A percentile compares a stretch with the other conserved stretches of the same genome.
These are phyloP conservation scores for Saccharomyces jurei DNA, from an alignment of 805 yeast species.

Conservation along the genomic window DNA sequence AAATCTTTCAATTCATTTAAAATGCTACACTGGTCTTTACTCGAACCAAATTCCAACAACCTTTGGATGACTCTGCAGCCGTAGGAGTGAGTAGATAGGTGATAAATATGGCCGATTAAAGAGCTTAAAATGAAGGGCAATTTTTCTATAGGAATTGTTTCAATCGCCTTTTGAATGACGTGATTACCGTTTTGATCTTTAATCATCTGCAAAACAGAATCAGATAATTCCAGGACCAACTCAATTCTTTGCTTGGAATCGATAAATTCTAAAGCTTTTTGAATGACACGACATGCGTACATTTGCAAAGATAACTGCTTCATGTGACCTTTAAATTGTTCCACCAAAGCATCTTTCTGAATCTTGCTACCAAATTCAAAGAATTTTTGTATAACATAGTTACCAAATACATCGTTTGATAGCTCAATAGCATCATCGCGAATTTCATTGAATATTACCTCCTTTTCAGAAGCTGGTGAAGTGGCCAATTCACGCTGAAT, in stretches of 20 bases:
- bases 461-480: conserved; percentile 63
- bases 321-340: conserved; percentile 51
- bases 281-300: conserved; percentile 98
- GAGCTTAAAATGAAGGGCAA: conserved; percentile 68
- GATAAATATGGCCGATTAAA: conserved; percentile 63
- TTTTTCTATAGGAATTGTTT: conserved; percentile 63
- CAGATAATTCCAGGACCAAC: conserved; percentile 63
- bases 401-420: conserved; percentile 96
- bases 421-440: conserved; percentile 64
- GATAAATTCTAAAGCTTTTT: conserved; percentile 77
- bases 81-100: conserved; percentile 87
- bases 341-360: conserved; percentile 63
- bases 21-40: conserved; percentile 57
- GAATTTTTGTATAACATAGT: conserved; percentile 90
- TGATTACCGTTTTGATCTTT: conserved; percentile 98
- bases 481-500: conserved; percentile 78
- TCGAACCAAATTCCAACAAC: conserved; percentile 68
- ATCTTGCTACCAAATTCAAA: conserved; percentile 72
- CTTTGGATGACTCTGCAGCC: conserved; percentile 97
- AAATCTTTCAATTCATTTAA: conserved; percentile 64
- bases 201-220: conserved; percentile 56
- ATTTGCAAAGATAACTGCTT: conserved; percentile 76
- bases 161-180: conserved; percentile 92
- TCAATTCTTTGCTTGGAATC: conserved; percentile 53
- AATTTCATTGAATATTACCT: conserved; percentile 75